A percentile compares a stretch with the other conserved stretches of the same genome.
Conservation (phyloP, 148 eudicot genomes). For the Persicaria tinctoria region DNA sequence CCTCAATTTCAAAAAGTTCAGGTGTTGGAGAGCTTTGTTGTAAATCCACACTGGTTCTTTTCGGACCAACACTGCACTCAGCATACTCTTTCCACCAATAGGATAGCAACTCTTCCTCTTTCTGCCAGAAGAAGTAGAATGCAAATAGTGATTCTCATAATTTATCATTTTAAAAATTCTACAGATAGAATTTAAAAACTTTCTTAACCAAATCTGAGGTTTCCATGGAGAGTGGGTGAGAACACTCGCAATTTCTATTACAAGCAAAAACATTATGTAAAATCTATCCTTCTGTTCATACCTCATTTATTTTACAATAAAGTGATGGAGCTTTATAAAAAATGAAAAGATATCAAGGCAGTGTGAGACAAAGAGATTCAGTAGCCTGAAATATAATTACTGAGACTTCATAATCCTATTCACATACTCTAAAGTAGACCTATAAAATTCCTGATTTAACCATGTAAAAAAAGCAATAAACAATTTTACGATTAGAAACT, state of each 20-base stretch:
- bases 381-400: not conserved
- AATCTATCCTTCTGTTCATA: not conserved
- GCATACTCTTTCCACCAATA: constrained; percentile 98
- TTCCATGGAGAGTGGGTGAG: not conserved
- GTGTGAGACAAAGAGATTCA: not conserved
- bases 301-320: not conserved
- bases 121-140: constrained; percentile 27
- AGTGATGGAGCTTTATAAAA: not conserved
- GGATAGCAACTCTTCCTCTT: constrained; percentile 86
- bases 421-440: not conserved
- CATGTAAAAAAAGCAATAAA: not conserved
- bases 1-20: constrained; percentile 40
- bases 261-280: not conserved
- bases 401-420: not conserved
- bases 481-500: not conserved
- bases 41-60: constrained; percentile 25
- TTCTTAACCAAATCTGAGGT: not conserved
- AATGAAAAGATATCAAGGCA: not conserved
- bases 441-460: constrained; percentile 4
- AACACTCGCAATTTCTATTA: not conserved
- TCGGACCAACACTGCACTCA: constrained; percentile 96
- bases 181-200: not conserved
- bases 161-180: not conserved
- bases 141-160: constrained; percentile 1
- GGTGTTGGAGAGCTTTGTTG: constrained; percentile 18